Conservation (phyloP, 768 basidiomycete species). For the Leccinellum rugosiceps region DNA sequence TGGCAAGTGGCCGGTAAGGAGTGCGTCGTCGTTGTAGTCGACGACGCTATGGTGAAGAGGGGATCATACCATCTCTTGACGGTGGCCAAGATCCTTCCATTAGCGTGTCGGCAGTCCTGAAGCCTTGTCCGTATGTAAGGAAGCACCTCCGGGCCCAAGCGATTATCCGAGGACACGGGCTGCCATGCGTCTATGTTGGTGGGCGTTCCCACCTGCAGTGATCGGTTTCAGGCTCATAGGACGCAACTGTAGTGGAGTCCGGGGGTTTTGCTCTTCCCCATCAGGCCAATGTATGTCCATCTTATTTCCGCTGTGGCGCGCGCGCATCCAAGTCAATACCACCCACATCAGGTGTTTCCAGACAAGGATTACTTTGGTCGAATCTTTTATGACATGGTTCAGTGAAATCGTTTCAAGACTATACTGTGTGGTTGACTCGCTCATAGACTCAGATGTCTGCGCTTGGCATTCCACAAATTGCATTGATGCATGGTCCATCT, state of each 20-base stretch:
- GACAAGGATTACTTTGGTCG: constrained; percentile 95
- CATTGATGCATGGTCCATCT: constrained; percentile 90
- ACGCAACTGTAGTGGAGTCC: constrained; percentile 68
- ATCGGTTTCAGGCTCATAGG: constrained; percentile 3
- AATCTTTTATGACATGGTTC: constrained; percentile 96
- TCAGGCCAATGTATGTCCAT: constrained; percentile 66
- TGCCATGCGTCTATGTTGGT: constrained; percentile 94
- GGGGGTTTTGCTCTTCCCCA: constrained; percentile 91
- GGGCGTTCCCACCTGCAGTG: constrained; percentile 22
- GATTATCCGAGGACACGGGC: constrained; percentile 84
- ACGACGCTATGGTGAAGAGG: constrained; percentile 92
- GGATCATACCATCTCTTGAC: constrained; percentile 91
- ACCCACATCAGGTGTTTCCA: constrained; percentile 63
- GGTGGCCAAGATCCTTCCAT: constrained; percentile 34
- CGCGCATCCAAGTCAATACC: constrained; percentile 3
- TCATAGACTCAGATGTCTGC: constrained; percentile 88
- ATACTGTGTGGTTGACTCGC: constrained; percentile 7
- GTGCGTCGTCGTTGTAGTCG: constrained; percentile 88
- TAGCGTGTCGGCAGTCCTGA: neutral
- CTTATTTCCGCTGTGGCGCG: neutral
- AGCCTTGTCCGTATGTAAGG: constrained; percentile 59
- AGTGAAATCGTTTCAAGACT: constrained; percentile 1
- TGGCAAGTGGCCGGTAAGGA: constrained; percentile 77
- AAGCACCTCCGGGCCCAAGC: constrained; percentile 95
- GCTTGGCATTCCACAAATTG: constrained; percentile 85